Base-by-base conservation (phyloP, 1,284 basidiomycete genomes). In the Ustanciosporium gigantosporum region DNA sequence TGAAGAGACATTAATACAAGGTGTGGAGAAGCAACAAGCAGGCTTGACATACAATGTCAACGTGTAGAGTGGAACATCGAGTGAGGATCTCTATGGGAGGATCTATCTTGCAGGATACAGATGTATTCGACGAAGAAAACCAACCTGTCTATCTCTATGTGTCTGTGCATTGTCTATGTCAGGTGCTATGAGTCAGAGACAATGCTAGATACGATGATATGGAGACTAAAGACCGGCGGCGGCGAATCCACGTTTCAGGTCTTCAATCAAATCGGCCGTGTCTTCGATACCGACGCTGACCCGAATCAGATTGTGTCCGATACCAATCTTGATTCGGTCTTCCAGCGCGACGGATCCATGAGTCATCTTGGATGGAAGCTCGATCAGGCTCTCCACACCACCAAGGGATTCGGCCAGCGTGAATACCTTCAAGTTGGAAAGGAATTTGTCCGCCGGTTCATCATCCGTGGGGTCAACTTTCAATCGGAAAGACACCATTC, bases 211-310 rank as follows among this genome's bases (percentile, higher is more conserved):
- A n/a, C n/a, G n/a, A n/a, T n/a, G n/a, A n/a, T n/a, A n/a, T n/a
- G n/a, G n/a, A n/a, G n/a, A n/a, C 45, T 27, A 58, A 31, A 66
- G 45, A 37, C 56, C 56, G 34, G 57, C 47, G 19, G 47, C 47
- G 32, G 45, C 80, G 41, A 92, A 80, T 6, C 88, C 90, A 66
- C 84, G 83, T 68, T 86, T 81, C 16, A 96, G 80, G 79, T 91
- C 89, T 35, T 80, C 81, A 16, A 91, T 81, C 37, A 96, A 78
- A 79, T 96, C 92, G 35, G 88, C 86, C 5, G 79, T 82, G 62
- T 96, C 92, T 80, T 96, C 92, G 17, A 94, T 84, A 9, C 93
- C 93, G 3, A 93, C 89, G 31, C 87, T 89, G 66, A 96, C 79
- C 19, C 93, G 82, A 23, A 96, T 82, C 47, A 97, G 80, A 70